These are phyloP conservation scores for Vaccinium macrocarpon DNA, from an alignment of 148 eudicot species.

Conservation along the genomic window DNA sequence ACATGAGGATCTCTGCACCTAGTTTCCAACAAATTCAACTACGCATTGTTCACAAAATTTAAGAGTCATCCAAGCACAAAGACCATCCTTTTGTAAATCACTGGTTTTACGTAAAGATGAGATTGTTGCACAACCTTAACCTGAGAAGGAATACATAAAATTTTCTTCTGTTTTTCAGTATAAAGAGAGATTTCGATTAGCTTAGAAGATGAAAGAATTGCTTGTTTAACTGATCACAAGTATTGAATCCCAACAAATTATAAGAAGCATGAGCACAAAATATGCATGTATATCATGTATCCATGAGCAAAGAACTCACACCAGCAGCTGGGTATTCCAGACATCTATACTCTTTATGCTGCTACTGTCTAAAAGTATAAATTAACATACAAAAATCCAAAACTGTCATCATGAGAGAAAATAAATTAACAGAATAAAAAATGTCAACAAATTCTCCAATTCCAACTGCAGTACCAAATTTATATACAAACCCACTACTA, in stretches of 20 bases:
- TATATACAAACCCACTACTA: neutral
- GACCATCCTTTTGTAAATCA: neutral
- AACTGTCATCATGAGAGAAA: neutral
- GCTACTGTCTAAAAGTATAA: neutral
- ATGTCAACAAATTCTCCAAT: constrained; percentile 1
- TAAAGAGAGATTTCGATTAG: neutral
- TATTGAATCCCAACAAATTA: neutral
- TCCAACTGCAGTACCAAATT: neutral
- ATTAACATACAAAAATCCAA: neutral
- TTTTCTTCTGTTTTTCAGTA: neutral
- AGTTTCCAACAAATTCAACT: neutral
- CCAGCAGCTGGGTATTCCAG: neutral
- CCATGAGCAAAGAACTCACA: neutral
- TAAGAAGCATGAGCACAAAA: neutral
- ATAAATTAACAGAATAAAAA: neutral
- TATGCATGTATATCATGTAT: neutral
- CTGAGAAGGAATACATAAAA: neutral
- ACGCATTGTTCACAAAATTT: neutral
- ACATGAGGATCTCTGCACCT: neutral
- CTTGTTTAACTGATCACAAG: neutral
- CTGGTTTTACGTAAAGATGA: too few relatives aligned
- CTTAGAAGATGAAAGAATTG: neutral
- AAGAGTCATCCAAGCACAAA: neutral
- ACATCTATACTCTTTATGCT: neutral
- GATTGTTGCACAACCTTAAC: neutral